Evolutionary conservation across 2,329 filamentous ascomycete species (phyloP).

Genomic region (Fusarium domesticum): DNA sequence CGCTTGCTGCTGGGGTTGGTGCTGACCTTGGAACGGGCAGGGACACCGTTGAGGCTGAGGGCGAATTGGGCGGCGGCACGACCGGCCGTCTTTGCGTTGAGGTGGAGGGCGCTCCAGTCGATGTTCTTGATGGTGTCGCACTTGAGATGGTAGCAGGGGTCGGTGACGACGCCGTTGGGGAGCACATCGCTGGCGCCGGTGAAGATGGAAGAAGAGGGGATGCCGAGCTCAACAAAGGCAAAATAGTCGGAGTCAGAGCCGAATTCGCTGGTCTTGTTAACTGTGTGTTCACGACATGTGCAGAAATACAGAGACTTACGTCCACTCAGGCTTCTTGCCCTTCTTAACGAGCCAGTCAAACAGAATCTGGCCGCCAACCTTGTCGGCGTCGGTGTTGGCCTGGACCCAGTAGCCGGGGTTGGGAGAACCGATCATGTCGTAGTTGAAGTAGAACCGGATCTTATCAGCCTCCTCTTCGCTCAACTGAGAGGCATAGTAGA

Average conservation of each 20-base stretch:
- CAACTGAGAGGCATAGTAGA: slow-evolving; percentile 39
- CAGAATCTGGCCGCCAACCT: slow-evolving; percentile 35
- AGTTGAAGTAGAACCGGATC: slow-evolving; percentile 67
- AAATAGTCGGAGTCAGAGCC: slow-evolving; percentile 41
- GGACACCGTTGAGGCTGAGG: slow-evolving; percentile 36
- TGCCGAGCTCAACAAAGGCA: slow-evolving; percentile 39
- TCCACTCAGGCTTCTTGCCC: slow-evolving; percentile 34
- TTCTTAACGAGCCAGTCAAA: slow-evolving; percentile 36
- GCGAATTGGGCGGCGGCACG: slow-evolving; percentile 45
- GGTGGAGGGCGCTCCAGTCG: slow-evolving; percentile 39
- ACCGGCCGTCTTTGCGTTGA: slow-evolving; percentile 47
- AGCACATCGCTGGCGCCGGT: slow-evolving; percentile 32
- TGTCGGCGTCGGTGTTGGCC: slow-evolving; percentile 39
- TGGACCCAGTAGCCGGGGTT: slow-evolving; percentile 41
- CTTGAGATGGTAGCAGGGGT: slow-evolving; percentile 39
- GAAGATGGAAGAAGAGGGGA: slow-evolving; percentile 41
- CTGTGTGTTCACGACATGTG: not conserved
- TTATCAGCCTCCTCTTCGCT: slow-evolving; percentile 44
- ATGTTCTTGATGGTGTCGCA: slow-evolving; percentile 43
- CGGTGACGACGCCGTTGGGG: slow-evolving; percentile 26
- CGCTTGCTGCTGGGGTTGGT: slow-evolving; percentile 27
- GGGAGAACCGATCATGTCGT: slow-evolving; percentile 63
- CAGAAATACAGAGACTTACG: slow-evolving; percentile 18
- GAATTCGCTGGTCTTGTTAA: slow-evolving; percentile 31
- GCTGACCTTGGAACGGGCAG: slow-evolving; percentile 31